Conservation (phyloP, 139 green algal species). For the Micromonas commoda region DNA sequence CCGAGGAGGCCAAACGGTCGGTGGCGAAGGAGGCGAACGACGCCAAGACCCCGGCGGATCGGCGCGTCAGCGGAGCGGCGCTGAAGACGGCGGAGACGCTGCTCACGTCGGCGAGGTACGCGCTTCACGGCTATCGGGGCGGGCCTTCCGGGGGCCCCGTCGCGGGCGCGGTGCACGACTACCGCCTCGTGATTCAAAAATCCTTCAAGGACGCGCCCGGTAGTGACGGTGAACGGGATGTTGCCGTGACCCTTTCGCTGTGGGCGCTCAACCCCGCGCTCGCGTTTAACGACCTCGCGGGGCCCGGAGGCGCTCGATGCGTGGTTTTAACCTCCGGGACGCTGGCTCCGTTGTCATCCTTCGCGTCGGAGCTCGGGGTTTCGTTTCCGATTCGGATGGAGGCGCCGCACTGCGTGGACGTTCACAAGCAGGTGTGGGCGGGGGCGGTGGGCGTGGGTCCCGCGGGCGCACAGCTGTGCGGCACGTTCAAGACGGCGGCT, state of each 20-base stretch:
- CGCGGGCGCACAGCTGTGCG: conserved; percentile 9
- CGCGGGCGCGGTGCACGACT: background rate
- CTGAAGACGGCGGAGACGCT: background rate
- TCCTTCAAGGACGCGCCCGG: background rate
- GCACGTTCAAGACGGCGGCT: conserved; percentile 48
- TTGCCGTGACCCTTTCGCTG: conserved; percentile 38
- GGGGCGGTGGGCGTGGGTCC: conserved; percentile 51
- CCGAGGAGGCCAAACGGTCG: background rate
- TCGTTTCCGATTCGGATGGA: conserved; percentile 68
- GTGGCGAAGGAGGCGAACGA: background rate
- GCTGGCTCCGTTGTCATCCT: conserved; percentile 74
- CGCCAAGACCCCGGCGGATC: background rate
- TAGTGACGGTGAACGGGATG: background rate
- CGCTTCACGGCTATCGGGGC: background rate
- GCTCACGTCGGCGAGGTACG: background rate
- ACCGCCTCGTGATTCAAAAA: background rate
- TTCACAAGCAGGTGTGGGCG: conserved; percentile 68
- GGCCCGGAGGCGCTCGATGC: conserved; percentile 22
- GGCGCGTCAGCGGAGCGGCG: background rate
- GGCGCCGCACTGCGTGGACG: conserved; percentile 71
- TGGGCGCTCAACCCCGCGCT: conserved; percentile 79
- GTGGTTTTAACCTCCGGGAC: conserved; percentile 78
- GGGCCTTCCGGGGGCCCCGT: background rate
- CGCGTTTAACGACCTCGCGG: conserved; percentile 32
- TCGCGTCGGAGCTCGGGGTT: conserved; percentile 71